These are phyloP conservation scores for Chaetoscypha palmicola DNA, from an alignment of 2,329 filamentous ascomycete species.

Conservation along the genomic window DNA sequence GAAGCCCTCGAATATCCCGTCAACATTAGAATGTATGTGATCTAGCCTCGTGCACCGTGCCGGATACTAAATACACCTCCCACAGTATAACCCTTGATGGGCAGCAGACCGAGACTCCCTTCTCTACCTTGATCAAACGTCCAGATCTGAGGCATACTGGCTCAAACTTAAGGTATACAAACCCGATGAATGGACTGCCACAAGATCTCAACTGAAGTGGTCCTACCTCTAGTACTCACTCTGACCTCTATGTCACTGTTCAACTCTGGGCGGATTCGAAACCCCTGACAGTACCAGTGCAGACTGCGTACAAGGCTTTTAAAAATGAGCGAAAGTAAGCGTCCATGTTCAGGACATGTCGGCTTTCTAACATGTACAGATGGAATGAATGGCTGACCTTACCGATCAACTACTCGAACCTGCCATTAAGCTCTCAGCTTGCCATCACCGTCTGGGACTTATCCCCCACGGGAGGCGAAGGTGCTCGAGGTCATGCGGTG, in stretches of 20 bases:
- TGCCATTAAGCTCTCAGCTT: slow-evolving; percentile 75
- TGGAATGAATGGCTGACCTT: slow-evolving; percentile 97
- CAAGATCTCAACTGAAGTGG: not conserved
- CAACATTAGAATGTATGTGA: slow-evolving; percentile 53
- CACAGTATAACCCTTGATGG: slow-evolving; percentile 68
- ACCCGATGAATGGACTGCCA: not conserved
- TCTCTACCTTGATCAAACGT: slow-evolving; percentile 69
- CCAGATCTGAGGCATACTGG: slow-evolving; percentile 81
- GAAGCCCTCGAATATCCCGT: slow-evolving; percentile 71
- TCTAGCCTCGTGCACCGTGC: not conserved
- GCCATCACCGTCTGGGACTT: slow-evolving; percentile 95
- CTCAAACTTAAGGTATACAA: slow-evolving; percentile 66
- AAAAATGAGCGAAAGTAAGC: slow-evolving; percentile 59
- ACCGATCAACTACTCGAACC: slow-evolving; percentile 74
- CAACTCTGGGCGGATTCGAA: slow-evolving; percentile 97
- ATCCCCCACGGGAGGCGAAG: slow-evolving; percentile 67
- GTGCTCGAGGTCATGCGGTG: slow-evolving; percentile 67
- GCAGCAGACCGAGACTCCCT: slow-evolving; percentile 65
- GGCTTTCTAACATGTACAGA: slow-evolving; percentile 37
- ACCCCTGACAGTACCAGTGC: slow-evolving; percentile 81
- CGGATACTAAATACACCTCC: slow-evolving; percentile 26
- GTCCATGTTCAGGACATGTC: not conserved
- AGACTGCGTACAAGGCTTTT: slow-evolving; percentile 90
- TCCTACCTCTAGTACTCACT: slow-evolving; percentile 51
- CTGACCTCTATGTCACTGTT: slow-evolving; percentile 86